These are phyloP conservation scores for Acanthamoeba lugdunensis DNA, from an alignment of 208 protist species.

Conservation along the genomic window DNA sequence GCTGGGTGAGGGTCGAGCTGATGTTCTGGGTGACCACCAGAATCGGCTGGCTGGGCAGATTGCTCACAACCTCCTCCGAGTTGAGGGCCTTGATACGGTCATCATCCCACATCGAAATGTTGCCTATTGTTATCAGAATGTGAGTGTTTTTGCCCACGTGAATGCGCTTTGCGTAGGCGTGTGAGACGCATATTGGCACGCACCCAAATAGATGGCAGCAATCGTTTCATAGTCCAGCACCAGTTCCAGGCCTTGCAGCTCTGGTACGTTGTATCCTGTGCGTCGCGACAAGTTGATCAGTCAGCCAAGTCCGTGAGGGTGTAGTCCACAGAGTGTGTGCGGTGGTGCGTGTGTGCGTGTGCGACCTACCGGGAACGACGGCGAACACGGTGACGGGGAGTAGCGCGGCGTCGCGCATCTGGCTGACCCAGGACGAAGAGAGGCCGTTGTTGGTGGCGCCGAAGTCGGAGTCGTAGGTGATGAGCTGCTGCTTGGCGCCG, in stretches of 20 bases:
- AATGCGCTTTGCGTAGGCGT: no score
- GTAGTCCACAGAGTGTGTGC: no score
- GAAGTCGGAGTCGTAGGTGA: slow-evolving; percentile 6
- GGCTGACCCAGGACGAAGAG: background rate
- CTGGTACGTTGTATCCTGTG: background rate
- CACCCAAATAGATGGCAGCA: background rate
- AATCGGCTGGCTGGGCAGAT: background rate
- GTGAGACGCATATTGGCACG: no score
- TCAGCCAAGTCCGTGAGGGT: no score
- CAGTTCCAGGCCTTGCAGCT: background rate
- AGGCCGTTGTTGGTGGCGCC: slow-evolving; percentile 39
- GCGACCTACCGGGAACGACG: background rate
- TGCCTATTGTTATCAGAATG: background rate
- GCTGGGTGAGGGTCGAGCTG: background rate
- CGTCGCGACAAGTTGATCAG: no score
- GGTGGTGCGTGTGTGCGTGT: background rate
- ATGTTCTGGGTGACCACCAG: slow-evolving; percentile 8
- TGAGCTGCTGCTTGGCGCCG: slow-evolving; percentile 16
- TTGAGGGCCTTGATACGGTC: slow-evolving; percentile 26
- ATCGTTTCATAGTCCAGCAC: slow-evolving; percentile 8
- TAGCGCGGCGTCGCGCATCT: background rate
- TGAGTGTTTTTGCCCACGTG: no score
- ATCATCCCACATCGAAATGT: slow-evolving; percentile 24
- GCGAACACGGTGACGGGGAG: slow-evolving; percentile 6
- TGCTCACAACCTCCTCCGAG: background rate